phyloP scores from a whole-genome alignment of 495 filamentous ascomycete species.

The Aspergillus biplanus region DNA sequence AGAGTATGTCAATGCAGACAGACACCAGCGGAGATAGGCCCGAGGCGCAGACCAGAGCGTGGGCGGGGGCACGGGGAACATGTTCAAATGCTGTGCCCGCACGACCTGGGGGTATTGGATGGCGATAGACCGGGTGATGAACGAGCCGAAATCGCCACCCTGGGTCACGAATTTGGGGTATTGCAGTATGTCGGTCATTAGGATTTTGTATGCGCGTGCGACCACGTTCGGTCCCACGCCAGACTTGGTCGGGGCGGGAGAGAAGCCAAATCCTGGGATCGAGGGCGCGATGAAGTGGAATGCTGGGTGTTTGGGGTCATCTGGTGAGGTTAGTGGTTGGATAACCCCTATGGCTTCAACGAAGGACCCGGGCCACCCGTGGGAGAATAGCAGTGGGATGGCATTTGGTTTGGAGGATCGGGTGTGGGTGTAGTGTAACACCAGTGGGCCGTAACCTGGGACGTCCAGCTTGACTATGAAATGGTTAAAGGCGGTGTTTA shows the following conservation, averaged over 20 bases:
- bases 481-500: neutral
- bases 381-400: neutral
- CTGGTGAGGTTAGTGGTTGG: neutral
- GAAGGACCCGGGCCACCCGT: neutral
- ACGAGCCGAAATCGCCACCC: conserved; percentile 36
- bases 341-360: neutral
- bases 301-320: neutral
- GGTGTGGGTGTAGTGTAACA: neutral
- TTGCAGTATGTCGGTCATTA: conserved; percentile 36
- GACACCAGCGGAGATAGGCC: neutral
- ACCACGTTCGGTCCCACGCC: neutral
- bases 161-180: conserved; percentile 37
- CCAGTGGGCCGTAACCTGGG: neutral
- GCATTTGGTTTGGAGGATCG: neutral
- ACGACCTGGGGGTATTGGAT: conserved; percentile 29
- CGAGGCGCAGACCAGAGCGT: neutral
- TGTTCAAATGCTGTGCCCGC: conserved; percentile 14
- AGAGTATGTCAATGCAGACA: neutral
- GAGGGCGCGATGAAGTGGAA: neutral
- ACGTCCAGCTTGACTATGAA: neutral
- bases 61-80: neutral
- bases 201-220: conserved; percentile 21
- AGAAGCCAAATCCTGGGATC: neutral
- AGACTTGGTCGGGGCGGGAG: neutral
- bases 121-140: conserved; percentile 31